Percentiles rank a stretch among this genome's conserved stretches.
Evolutionary conservation across 768 basidiomycete genomes (phyloP).

Genomic region (Rhodosporidiobolus odoratus): DNA sequence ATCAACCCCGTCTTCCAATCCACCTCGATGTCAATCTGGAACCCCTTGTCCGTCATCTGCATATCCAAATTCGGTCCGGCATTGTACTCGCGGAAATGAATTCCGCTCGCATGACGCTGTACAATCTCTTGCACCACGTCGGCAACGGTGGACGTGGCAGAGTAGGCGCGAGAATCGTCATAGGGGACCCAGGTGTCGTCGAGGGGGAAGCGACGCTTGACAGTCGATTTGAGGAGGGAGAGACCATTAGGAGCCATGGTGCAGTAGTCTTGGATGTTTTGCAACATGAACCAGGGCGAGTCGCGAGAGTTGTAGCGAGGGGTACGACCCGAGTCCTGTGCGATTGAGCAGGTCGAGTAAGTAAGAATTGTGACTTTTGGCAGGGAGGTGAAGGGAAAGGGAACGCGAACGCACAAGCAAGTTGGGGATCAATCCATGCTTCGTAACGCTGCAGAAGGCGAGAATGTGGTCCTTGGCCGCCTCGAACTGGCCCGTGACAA

Average conservation of each 20-base stretch:
- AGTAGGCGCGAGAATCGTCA: constrained; percentile 78
- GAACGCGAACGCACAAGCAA: constrained; percentile 79
- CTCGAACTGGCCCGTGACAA: constrained; percentile 82
- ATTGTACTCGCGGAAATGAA: constrained; percentile 90
- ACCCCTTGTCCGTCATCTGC: constrained; percentile 91
- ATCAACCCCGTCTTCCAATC: constrained; percentile 93
- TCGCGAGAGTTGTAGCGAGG: constrained; percentile 82
- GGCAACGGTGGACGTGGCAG: constrained; percentile 74
- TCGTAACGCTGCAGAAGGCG: constrained; percentile 76
- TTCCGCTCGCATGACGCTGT: constrained; percentile 86
- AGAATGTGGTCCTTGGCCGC: constrained; percentile 84
- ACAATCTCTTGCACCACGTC: constrained; percentile 95
- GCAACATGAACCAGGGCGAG: constrained; percentile 99
- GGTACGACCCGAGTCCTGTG: constrained; percentile 35
- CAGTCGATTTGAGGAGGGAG: constrained; percentile 67
- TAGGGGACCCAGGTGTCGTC: constrained; percentile 91
- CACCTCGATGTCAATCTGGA: constrained; percentile 86
- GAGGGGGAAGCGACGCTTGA: constrained; percentile 88
- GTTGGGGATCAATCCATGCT: constrained; percentile 95
- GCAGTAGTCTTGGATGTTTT: constrained; percentile 94
- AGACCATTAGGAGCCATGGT: constrained; percentile 75
- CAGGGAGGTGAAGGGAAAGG: background rate
- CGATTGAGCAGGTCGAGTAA: background rate
- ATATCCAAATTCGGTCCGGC: constrained; percentile 94
- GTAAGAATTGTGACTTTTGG: background rate